Conservation (phyloP, 2,329 filamentous ascomycete species). For the Zymoseptoria ardabiliae region DNA sequence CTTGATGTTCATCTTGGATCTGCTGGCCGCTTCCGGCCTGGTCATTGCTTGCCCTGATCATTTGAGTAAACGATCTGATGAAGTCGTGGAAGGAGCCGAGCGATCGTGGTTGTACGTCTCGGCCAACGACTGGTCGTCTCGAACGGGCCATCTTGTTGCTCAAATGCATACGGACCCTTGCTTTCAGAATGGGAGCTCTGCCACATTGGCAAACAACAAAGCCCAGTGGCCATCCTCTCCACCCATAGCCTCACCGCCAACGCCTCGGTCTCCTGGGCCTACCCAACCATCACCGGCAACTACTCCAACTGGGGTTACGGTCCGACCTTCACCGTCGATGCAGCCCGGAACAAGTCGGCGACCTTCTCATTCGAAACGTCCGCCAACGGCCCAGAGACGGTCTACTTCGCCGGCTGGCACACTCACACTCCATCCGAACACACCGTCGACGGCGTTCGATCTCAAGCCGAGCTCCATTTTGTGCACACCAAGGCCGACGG, state of each 20-base stretch:
- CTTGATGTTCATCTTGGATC: background rate
- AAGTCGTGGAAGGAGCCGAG: background rate
- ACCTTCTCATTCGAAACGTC: constrained; percentile 34
- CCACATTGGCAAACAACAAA: constrained; percentile 46
- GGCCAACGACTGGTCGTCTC: constrained; percentile 12
- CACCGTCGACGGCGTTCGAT: constrained; percentile 36
- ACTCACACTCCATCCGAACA: constrained; percentile 47
- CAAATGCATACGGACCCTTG: constrained; percentile 16
- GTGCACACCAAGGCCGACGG: constrained; percentile 41
- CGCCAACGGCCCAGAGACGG: constrained; percentile 26
- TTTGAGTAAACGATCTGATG: background rate
- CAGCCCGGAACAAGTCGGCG: constrained; percentile 34
- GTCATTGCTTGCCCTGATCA: background rate
- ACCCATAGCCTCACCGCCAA: constrained; percentile 34
- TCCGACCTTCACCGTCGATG: constrained; percentile 37
- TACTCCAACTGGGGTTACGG: constrained; percentile 47
- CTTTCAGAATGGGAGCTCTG: constrained; percentile 38
- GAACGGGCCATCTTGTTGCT: background rate
- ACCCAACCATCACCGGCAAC: constrained; percentile 32
- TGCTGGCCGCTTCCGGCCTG: background rate
- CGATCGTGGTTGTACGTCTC: constrained; percentile 14
- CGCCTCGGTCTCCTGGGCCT: constrained; percentile 37
- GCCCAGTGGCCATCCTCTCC: constrained; percentile 41
- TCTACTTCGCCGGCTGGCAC: constrained; percentile 46
- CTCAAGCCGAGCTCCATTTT: constrained; percentile 44